Conservation (phyloP, 495 filamentous ascomycete genomes). For the Symbiotaphrina buchneri region DNA sequence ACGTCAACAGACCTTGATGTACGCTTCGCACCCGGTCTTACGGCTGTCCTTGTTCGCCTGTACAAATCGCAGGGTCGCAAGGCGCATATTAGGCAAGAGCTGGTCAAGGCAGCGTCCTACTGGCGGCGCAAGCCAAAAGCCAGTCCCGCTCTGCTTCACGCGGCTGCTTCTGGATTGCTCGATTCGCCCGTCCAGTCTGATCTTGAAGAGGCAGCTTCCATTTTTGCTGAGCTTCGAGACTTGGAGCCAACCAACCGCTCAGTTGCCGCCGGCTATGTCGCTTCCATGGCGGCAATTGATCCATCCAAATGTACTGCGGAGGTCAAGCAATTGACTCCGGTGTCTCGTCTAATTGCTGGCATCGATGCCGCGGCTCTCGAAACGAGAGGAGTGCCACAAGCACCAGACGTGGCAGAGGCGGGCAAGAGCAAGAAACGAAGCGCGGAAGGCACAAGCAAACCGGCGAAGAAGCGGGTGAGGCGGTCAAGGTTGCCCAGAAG, state of each 20-base stretch:
- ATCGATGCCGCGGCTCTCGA: conserved; percentile 52
- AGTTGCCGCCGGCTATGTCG: conserved; percentile 61
- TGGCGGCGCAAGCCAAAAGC: conserved; percentile 37
- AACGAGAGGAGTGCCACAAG: conserved; percentile 47
- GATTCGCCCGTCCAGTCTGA: conserved; percentile 45
- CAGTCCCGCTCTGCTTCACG: conserved; percentile 40
- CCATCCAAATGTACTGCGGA: conserved; percentile 34
- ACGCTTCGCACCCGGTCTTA: conserved; percentile 67
- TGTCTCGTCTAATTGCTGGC: conserved; percentile 38
- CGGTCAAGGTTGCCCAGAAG: conserved; percentile 56
- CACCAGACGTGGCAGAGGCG: conserved; percentile 16
- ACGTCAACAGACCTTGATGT: conserved; percentile 36
- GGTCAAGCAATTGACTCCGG: conserved; percentile 36
- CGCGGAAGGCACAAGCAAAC: conserved; percentile 21
- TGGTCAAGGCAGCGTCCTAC: conserved; percentile 63
- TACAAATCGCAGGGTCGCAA: conserved; percentile 65
- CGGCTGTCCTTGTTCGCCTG: conserved; percentile 62
- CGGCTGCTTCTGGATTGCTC: conserved; percentile 59
- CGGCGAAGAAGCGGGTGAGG: conserved; percentile 37
- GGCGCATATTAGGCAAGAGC: conserved; percentile 39
- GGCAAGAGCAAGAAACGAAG: conserved; percentile 32
- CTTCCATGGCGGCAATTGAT: conserved; percentile 50
- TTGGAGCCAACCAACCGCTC: conserved; percentile 37
- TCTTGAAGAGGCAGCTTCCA: conserved; percentile 39
- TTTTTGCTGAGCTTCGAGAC: conserved; percentile 46